A percentile compares a stretch with the other conserved stretches of the same genome.
Conservation (phyloP, 495 filamentous ascomycete genomes). For the Neurospora sp. region DNA sequence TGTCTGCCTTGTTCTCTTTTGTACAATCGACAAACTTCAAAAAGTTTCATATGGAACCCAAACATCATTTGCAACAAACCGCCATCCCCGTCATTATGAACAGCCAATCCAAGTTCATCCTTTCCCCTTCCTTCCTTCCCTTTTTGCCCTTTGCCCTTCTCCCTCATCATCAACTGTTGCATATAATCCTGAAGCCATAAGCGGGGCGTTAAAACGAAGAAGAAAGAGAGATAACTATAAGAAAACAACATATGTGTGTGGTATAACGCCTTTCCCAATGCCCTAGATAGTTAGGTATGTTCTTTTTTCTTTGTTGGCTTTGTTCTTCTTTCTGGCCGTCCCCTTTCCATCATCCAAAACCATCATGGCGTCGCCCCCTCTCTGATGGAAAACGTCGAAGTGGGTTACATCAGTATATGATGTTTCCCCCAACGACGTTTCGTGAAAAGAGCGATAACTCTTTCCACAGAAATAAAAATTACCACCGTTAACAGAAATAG, state of each 20-base stretch:
- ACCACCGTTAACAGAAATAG: neutral
- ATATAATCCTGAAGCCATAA: neutral
- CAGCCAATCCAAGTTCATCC: neutral
- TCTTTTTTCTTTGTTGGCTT: neutral
- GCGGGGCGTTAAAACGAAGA: neutral
- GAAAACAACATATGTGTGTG: neutral
- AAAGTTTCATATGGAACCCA: neutral
- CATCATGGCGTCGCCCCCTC: neutral
- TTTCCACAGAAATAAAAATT: neutral
- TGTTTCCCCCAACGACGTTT: neutral
- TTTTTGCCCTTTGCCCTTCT: too few species aligned
- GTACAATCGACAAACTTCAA: neutral
- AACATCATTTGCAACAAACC: neutral
- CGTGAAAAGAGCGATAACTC: neutral
- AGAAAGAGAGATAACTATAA: neutral
- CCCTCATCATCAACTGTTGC: neutral
- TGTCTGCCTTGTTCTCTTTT: neutral
- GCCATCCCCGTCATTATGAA: neutral
- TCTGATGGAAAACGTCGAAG: neutral
- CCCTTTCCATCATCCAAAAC: neutral
- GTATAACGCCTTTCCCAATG: neutral
- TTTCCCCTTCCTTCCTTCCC: too few species aligned
- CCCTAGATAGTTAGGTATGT: neutral
- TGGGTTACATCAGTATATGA: neutral
- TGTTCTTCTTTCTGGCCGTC: neutral